Conservation (phyloP, 75 land plant genomes). For the Pseudotsuga menziesii region DNA sequence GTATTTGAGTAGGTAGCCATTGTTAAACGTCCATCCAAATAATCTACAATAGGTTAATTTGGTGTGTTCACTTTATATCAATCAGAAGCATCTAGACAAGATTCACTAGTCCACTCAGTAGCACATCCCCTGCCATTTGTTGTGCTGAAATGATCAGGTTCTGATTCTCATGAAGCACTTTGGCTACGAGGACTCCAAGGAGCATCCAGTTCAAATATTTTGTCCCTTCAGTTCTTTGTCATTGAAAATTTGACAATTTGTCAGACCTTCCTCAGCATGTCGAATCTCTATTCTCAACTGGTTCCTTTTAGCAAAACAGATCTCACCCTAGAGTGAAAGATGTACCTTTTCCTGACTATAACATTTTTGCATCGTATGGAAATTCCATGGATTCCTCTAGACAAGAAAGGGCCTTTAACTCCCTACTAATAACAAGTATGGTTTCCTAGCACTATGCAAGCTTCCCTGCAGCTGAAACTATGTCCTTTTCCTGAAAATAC, state of each 20-base stretch:
- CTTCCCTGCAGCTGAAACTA: constrained; percentile 57
- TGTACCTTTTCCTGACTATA: too few species aligned
- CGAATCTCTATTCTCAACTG: background rate
- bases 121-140: background rate
- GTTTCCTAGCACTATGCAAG: constrained; percentile 74
- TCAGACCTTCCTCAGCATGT: too few species aligned
- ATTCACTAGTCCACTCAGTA: background rate
- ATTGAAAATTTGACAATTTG: background rate
- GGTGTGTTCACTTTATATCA: too few species aligned
- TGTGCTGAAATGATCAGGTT: background rate
- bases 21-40: too few species aligned
- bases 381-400: constrained; percentile 3
- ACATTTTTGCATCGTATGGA: constrained; percentile 5
- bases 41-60: too few species aligned
- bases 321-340: background rate
- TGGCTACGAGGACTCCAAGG: constrained; percentile 6
- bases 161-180: constrained; percentile 8
- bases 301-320: background rate
- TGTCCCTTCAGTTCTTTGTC: constrained; percentile 4
- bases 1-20: too few species aligned
- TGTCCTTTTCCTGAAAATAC: constrained; percentile 43
- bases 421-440: constrained; percentile 54
- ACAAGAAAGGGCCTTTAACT: constrained; percentile 57
- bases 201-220: constrained; percentile 8
- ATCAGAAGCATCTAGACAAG: too few species aligned